phyloP scores from a whole-genome alignment of 768 basidiomycete species.

The Leccinum boreale region DNA sequence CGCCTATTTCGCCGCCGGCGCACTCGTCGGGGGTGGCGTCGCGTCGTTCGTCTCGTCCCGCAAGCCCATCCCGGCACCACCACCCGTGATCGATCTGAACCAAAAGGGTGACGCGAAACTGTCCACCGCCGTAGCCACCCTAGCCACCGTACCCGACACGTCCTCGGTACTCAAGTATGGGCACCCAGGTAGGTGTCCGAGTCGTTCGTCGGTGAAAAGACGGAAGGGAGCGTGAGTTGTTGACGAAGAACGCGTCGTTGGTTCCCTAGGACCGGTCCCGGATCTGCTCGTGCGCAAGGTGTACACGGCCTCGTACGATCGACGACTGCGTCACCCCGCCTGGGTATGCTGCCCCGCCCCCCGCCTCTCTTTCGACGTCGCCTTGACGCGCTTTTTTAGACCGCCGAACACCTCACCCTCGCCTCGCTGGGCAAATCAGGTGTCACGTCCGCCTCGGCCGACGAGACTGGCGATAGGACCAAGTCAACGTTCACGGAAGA shows the following conservation, averaged over 20 bases:
- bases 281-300: conserved; percentile 78
- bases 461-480: conserved; percentile 58
- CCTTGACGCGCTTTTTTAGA: conserved; percentile 46
- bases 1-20: conserved; percentile 80
- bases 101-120: conserved; percentile 42
- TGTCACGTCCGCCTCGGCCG: conserved; percentile 31
- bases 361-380: rapidly evolving
- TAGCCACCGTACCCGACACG: conserved; percentile 2
- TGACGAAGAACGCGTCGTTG: conserved; percentile 1
- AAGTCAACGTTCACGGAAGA: conserved; percentile 86
- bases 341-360: conserved; percentile 58
- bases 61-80: conserved; percentile 14
- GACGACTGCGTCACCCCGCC: conserved; percentile 84
- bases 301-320: conserved; percentile 88
- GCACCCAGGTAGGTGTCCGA: conserved; percentile 18
- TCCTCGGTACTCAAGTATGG: conserved; percentile 50
- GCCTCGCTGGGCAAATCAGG: conserved; percentile 61
- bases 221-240: background rate
- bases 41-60: conserved; percentile 47
- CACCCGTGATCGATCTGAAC: conserved; percentile 45
- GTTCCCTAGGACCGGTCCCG: conserved; percentile 69
- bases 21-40: conserved; percentile 75
- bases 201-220: background rate
- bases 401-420: conserved; percentile 90
- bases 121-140: conserved; percentile 28